Base-by-base conservation (phyloP, 2,329 filamentous ascomycete genomes). In the Endothia cerciana region DNA sequence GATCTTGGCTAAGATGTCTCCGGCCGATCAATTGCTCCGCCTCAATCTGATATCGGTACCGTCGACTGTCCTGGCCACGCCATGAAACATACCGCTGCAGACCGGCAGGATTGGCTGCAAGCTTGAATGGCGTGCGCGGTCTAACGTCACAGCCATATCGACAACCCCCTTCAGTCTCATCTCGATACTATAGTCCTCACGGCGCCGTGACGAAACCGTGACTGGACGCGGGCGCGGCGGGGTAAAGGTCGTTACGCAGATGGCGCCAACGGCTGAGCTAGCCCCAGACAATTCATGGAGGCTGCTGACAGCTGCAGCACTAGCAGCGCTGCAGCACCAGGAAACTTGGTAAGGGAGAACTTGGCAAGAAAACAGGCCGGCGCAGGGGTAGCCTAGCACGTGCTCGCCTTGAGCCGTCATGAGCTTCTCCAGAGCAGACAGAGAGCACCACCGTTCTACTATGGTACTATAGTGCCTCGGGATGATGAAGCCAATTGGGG, bases 121-220 rank as follows among this genome's bases (percentile, higher is more conserved):
- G 51, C 51, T 36, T 6, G 3, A 36, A 33, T 55, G 28, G 19
- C 51, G 51, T 55, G 51, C 28, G 28, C 6, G 15, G 15, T 4
- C 17, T 55, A 33, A 55, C 19, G 10, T 33, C 51, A 55, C 30
- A 36, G 19, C 30, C 15, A 55, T 6, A 5, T n/a, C 49, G 8
- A 33, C 15, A n/a, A 55, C 22, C 7, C 17, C 51, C 3, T 55
- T n/a, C 17, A 55, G 36, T 8, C 30, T n/a, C 28, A 43, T 43
- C 22, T 59, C n/a, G 4, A 45, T 51, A 2, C 45, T 28, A 28
- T 51, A 11, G 28, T 30, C 10, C 30, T 15, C 22, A 45, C n/a
- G 40, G 57, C 57, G 57, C 38, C 57, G 22, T 59, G 36, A 55
- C 51, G 51, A 55, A 43, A 59, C 45, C 25, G 57, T 59, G 40